A percentile compares a stretch with the other conserved stretches of the same genome.
phyloP scores from a whole-genome alignment of 2,329 filamentous ascomycete genomes.

The Penicillium expansum region DNA sequence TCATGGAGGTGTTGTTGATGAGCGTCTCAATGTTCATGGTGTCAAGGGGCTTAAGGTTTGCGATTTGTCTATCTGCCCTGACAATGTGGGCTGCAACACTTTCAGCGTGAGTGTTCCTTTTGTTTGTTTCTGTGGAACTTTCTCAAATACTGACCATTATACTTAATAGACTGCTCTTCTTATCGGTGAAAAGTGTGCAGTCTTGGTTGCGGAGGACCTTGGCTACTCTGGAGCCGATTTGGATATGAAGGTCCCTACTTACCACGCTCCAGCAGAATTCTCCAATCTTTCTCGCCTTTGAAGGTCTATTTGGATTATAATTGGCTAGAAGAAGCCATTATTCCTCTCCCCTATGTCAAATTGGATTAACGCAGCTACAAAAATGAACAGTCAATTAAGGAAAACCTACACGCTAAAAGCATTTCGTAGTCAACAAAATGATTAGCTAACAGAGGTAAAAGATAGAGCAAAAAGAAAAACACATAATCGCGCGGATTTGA shows the following conservation, averaged over 20 bases:
- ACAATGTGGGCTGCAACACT: slow-evolving; percentile 72
- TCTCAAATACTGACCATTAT: neutral
- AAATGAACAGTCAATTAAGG: no score
- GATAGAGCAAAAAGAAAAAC: no score
- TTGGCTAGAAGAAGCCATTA: no score
- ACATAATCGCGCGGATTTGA: no score
- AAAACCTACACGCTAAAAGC: no score
- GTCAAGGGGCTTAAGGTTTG: slow-evolving; percentile 75
- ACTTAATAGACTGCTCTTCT: slow-evolving; percentile 61
- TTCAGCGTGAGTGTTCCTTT: slow-evolving; percentile 41
- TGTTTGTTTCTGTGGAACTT: neutral
- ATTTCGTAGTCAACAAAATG: no score
- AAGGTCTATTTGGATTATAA: neutral
- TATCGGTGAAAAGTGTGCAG: slow-evolving; percentile 71
- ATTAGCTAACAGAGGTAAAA: no score
- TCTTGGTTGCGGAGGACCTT: slow-evolving; percentile 69
- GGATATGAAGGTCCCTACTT: slow-evolving; percentile 71
- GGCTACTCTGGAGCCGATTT: slow-evolving; percentile 70
- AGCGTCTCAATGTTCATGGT: slow-evolving; percentile 73
- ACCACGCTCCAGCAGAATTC: slow-evolving; percentile 51
- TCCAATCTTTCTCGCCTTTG: slow-evolving; percentile 33
- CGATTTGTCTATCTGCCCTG: slow-evolving; percentile 72
- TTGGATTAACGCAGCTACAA: no score
- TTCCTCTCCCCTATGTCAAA: no score
- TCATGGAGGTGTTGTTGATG: slow-evolving; percentile 69